Percentiles rank a stretch among this genome's conserved stretches.
Evolutionary conservation across 2,329 filamentous ascomycete species (phyloP).

Genomic region (Graphilbum sp.): DNA sequence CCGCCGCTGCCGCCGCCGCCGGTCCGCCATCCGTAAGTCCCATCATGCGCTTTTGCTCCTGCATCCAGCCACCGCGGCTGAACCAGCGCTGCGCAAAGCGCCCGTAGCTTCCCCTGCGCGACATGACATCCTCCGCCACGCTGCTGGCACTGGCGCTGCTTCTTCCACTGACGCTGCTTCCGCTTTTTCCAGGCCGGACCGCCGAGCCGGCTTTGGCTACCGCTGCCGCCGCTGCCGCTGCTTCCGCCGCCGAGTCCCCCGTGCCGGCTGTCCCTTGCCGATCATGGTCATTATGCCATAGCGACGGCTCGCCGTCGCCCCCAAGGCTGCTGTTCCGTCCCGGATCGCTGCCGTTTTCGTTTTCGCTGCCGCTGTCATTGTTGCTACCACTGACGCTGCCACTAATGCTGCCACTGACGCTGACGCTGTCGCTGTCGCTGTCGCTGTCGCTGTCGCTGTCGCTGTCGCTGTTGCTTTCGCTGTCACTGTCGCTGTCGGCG

Average conservation of each 20-base stretch:
- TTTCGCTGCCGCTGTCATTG: constrained; percentile 14
- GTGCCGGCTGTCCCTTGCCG: neutral
- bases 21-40: constrained; percentile 44
- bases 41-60: constrained; percentile 51
- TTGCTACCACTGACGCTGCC: constrained; percentile 11
- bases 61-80: constrained; percentile 64
- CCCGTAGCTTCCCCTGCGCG: constrained; percentile 67
- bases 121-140: constrained; percentile 79
- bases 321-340: constrained; percentile 11
- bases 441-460: constrained; percentile 3
- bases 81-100: constrained; percentile 88
- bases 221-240: neutral
- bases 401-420: constrained; percentile 7
- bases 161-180: neutral
- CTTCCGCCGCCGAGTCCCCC: neutral
- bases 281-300: constrained; percentile 6
- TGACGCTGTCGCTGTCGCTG: neutral
- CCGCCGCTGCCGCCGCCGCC: constrained; percentile 18
- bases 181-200: neutral
- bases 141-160: constrained; percentile 27
- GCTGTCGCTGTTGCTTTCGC: constrained; percentile 12
- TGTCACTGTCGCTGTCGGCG: constrained; percentile 11
- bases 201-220: neutral
- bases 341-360: constrained; percentile 21
- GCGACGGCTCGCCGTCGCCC: constrained; percentile 13